These are phyloP conservation scores for Flammula alnicola DNA, from an alignment of 1,284 basidiomycete genomes.

Conservation along the genomic window DNA sequence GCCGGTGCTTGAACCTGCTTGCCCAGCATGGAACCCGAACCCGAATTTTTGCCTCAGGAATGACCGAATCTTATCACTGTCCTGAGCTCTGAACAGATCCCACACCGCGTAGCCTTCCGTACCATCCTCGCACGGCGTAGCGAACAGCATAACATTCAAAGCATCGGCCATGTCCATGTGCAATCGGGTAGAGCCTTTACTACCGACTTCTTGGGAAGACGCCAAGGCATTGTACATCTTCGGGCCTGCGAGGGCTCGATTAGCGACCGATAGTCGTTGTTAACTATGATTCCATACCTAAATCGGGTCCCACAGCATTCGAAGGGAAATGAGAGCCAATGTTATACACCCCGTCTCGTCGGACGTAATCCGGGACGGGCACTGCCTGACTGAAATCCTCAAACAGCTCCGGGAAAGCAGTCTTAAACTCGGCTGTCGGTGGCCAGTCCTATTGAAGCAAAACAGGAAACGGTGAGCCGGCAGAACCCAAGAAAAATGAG, in stretches of 20 bases:
- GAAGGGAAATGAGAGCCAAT: slow-evolving; percentile 87
- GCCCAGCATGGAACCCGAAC: slow-evolving; percentile 31
- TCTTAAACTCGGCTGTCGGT: slow-evolving; percentile 81
- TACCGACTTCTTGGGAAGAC: slow-evolving; percentile 62
- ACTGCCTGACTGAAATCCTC: slow-evolving; percentile 84
- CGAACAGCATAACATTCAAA: slow-evolving; percentile 88
- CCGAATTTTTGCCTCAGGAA: slow-evolving; percentile 72
- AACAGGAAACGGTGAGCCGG: slow-evolving; percentile 12
- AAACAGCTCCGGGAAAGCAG: slow-evolving; percentile 85
- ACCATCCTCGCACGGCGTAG: slow-evolving; percentile 64
- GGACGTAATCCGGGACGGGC: slow-evolving; percentile 87
- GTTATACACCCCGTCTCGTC: slow-evolving; percentile 88
- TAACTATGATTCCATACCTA: slow-evolving; percentile 57
- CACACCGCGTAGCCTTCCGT: slow-evolving; percentile 85
- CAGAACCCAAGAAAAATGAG: neutral
- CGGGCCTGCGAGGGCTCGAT: slow-evolving; percentile 52
- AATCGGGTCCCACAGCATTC: slow-evolving; percentile 85
- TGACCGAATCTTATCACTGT: slow-evolving; percentile 76
- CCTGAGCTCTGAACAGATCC: slow-evolving; percentile 88
- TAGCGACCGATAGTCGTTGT: slow-evolving; percentile 13
- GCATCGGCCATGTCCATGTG: slow-evolving; percentile 99
- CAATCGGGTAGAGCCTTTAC: slow-evolving; percentile 83
- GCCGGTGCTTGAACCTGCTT: neutral
- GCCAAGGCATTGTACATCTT: slow-evolving; percentile 85
- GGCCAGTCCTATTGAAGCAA: slow-evolving; percentile 82